Percentiles rank a stretch among this genome's conserved stretches.
These are phyloP conservation scores for Metschnikowia borealis DNA, from an alignment of 805 yeast genomes.

Conservation along the genomic window DNA sequence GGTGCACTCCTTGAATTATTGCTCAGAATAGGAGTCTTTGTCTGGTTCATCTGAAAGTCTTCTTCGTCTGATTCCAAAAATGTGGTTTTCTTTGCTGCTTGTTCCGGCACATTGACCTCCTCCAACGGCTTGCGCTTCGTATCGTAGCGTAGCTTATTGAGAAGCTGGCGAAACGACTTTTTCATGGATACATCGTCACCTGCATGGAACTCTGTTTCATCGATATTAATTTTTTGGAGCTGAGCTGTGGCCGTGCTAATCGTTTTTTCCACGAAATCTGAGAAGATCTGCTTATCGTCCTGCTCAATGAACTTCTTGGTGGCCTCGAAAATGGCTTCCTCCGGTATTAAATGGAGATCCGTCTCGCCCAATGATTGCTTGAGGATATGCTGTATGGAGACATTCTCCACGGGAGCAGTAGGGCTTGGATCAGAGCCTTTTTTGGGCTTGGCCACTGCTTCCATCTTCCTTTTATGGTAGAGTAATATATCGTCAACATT, in stretches of 20 bases:
- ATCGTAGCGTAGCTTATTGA: constrained; percentile 16
- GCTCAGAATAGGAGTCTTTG: no score
- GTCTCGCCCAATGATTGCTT: constrained; percentile 59
- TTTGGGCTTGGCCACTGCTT: constrained; percentile 9
- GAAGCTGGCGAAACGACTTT: constrained; percentile 15
- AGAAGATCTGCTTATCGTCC: constrained; percentile 73
- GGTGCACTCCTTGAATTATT: no score
- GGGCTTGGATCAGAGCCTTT: neutral
- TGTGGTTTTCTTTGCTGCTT: neutral
- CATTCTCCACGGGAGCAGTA: constrained; percentile 12
- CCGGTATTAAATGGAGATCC: constrained; percentile 66
- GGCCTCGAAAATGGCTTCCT: constrained; percentile 69
- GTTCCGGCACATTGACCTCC: neutral
- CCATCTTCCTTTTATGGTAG: constrained; percentile 50
- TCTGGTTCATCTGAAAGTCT: neutral
- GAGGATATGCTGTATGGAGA: constrained; percentile 53
- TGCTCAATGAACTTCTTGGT: constrained; percentile 70
- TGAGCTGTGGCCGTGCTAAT: constrained; percentile 49
- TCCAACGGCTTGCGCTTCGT: constrained; percentile 8
- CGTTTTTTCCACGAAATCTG: constrained; percentile 57
- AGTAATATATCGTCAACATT: constrained; percentile 83
- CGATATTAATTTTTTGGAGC: constrained; percentile 41
- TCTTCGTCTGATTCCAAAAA: constrained; percentile 1
- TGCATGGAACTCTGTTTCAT: constrained; percentile 34
- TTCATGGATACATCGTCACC: constrained; percentile 22